Base-by-base conservation (phyloP, 2,329 filamentous ascomycete genomes). In the Pyrenophora seminiperda region DNA sequence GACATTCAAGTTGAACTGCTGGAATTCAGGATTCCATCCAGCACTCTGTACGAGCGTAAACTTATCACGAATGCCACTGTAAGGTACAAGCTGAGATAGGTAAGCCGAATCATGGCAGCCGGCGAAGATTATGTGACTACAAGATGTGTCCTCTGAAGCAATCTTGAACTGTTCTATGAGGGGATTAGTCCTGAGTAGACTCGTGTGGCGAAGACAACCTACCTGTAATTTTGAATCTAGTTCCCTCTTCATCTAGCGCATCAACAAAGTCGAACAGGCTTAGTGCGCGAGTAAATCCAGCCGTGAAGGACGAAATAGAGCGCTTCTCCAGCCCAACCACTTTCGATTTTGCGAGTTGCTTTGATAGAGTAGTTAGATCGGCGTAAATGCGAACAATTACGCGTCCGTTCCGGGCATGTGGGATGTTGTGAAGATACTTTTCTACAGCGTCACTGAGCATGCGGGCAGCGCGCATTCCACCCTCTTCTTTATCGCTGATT, bases 91-190 rank as follows among this genome's bases (percentile, higher is more conserved):
- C 39, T 84, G 76, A 6, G 81, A 78, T 37, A 84, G 70, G 62
- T 86, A 85, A 41, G 80, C 79, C 18, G 75, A 75, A 58, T 87
- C 82, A 57, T 86, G 83, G 59, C 84, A 87, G 31, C 79, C 83
- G 4, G 83, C 85, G 49, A 85, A 83, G 61, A 82, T 83, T 29
- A 88, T 83, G 63, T 86, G 84, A 58, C 82, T 83, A 73, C 85
- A 88, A 61, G 85, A 81, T 3, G 76, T 71, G 58, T 82, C 83
- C 37, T 84, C 79, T 27, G 76, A 78, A 53, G 83, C 84, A 1
- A 85, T 73, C 4, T 75, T 73, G 63, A 77, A 73, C 53, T 58
- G 74, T 58, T 73, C 58, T 60, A 29, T 13, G 42, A 7, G 9
- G 9, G 1, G 17, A n/a, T 49, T 5, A 37, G 17, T 30, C 18